Percentiles rank a stretch among this genome's conserved stretches.
Conservation (phyloP, 768 basidiomycete species). For the Mycena metata region DNA sequence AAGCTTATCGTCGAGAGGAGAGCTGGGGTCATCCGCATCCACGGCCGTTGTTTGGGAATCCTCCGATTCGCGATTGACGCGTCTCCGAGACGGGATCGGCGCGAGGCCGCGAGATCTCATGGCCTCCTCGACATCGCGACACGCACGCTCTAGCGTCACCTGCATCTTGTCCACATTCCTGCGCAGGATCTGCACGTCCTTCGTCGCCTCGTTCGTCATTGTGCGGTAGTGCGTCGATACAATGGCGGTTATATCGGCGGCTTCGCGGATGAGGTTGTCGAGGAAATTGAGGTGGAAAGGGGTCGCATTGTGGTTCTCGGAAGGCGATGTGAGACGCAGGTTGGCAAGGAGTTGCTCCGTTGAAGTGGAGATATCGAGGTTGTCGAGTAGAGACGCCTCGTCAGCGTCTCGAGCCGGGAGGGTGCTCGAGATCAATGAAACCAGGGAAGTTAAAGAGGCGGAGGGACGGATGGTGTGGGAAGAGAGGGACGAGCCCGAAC, state of each 20-base stretch:
- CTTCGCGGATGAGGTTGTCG: slow-evolving; percentile 61
- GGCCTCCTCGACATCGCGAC: slow-evolving; percentile 61
- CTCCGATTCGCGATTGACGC: slow-evolving; percentile 71
- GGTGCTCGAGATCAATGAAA: slow-evolving; percentile 49
- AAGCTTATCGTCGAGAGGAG: slow-evolving; percentile 3
- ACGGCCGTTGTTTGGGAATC: slow-evolving; percentile 75
- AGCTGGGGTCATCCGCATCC: slow-evolving; percentile 30
- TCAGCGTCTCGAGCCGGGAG: slow-evolving; percentile 42
- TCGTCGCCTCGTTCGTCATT: slow-evolving; percentile 64
- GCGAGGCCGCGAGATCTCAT: slow-evolving; percentile 52
- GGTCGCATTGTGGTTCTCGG: slow-evolving; percentile 54
- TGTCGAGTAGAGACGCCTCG: slow-evolving; percentile 51
- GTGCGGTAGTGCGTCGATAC: slow-evolving; percentile 66
- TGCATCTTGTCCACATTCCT: slow-evolving; percentile 60
- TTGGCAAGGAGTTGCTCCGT: slow-evolving; percentile 66
- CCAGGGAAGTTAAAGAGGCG: slow-evolving; percentile 65
- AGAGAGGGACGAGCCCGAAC: slow-evolving; percentile 68
- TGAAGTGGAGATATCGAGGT: slow-evolving; percentile 61
- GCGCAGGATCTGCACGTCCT: slow-evolving; percentile 64
- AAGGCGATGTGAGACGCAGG: slow-evolving; percentile 64
- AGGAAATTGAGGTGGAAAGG: slow-evolving; percentile 58
- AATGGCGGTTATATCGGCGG: slow-evolving; percentile 58
- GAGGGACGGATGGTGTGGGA: slow-evolving; percentile 66
- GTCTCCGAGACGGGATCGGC: slow-evolving; percentile 41
- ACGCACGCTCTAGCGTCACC: slow-evolving; percentile 58